Evolutionary conservation across 73 alveolate species (phyloP), one percentile per base, ranked within the genome.

Genomic region (Paramecium primaurelia): DNA sequence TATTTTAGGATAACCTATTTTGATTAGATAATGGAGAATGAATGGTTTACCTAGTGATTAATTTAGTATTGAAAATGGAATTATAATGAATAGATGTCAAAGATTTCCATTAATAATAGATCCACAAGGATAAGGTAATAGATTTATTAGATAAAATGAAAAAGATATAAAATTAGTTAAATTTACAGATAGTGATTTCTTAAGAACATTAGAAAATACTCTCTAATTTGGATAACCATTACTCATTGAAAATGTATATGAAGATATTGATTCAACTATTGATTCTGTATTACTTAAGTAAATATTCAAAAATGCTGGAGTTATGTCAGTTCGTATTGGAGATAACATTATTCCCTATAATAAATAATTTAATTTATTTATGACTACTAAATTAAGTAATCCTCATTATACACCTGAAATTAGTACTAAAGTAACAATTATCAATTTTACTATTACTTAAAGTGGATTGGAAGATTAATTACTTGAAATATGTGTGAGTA

Each of bases 401-500:
- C 99, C 99, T 86, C 99, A 98, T 95, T 99, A 98, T 94, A 98
- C 99, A 20, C 99, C 99, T 14, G 99, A 99, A 92, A 97, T 98
- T 18, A 95, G 99, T 6, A 97, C 99, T 16, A 96, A 98, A 64
- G 98, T 96, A 40, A 93, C 95, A 42, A 86, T 98, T 68, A 98
- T 98, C 58, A 98, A 98, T 97, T 98, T 97, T 92, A 97, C 98
- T 38, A 99, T 98, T 58, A 98, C 97, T 77, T 98, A 97, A 86
- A 92, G 96, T 93, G 99, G 99, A 26, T 97, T 98, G 45, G 99
- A 98, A 96, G 99, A 97, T 91, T 98, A 98, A 92, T 93, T 87
- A 40, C 71, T 87, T 6, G 93, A 87, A 87, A 58, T 59, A 18
- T 87, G 93, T 60, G 93, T 87, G 7, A 42, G 42, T 14, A 87